Conservation (phyloP, 257 asterid species). For the Solanum gracilifrons region DNA sequence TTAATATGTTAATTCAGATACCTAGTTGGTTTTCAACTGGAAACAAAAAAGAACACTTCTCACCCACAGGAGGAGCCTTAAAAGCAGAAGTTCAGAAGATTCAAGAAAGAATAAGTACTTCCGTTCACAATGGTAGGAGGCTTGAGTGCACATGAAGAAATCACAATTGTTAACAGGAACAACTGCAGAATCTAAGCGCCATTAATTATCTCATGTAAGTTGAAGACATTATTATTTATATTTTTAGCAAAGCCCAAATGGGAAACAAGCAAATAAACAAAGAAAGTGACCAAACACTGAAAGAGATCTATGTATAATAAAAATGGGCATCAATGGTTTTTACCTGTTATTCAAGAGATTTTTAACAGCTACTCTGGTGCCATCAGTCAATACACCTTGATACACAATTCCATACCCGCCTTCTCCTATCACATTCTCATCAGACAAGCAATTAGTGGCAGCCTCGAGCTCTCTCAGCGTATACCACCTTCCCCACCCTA, state of each 20-base stretch:
- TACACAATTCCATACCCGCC: constrained; percentile 97
- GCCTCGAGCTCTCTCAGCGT: constrained; percentile 96
- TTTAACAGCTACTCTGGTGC: constrained; percentile 73
- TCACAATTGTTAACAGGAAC: background rate
- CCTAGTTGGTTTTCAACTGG: background rate
- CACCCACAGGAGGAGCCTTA: background rate
- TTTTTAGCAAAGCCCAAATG: background rate
- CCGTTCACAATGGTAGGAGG: background rate
- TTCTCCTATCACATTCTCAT: constrained; percentile 91
- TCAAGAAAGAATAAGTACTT: background rate
- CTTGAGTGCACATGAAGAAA: background rate
- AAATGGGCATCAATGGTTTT: background rate
- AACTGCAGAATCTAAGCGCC: background rate
- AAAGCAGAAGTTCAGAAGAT: background rate
- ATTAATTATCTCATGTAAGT: background rate
- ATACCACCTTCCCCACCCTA: constrained; percentile 99
- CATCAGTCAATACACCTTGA: constrained; percentile 62
- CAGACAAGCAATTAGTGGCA: constrained; percentile 79
- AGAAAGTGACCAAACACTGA: background rate
- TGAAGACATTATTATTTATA: background rate
- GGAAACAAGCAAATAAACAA: background rate
- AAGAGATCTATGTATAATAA: background rate
- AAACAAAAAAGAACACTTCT: background rate
- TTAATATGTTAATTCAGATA: background rate
- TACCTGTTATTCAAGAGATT: constrained; percentile 87